Percentiles rank a stretch among this genome's conserved stretches.
Conservation (phyloP, 177 flowering plant species). For the Vitis hybrid region DNA sequence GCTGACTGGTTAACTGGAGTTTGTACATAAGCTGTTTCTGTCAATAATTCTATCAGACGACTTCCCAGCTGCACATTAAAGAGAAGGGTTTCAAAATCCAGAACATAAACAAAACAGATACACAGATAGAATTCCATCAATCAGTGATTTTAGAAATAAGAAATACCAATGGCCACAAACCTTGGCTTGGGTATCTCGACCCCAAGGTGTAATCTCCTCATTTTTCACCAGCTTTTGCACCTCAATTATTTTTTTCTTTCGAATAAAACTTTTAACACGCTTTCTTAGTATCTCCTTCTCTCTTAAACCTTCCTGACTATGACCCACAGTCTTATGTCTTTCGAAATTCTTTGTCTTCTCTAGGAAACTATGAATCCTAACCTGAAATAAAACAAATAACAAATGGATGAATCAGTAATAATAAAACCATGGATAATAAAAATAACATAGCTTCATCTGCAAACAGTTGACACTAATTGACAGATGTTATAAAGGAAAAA, state of each 20-base stretch:
- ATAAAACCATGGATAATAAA: neutral
- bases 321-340: constrained; percentile 26
- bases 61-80: constrained; percentile 74
- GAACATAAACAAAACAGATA: neutral
- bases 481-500: no score
- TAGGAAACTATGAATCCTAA: constrained; percentile 68
- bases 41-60: constrained; percentile 74
- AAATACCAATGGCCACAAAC: constrained; percentile 32
- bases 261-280: constrained; percentile 62
- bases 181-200: constrained; percentile 82
- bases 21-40: constrained; percentile 81
- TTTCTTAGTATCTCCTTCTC: constrained; percentile 52
- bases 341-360: constrained; percentile 54
- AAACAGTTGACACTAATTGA: neutral
- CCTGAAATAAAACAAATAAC: constrained; percentile 36
- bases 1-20: constrained; percentile 61
- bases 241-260: constrained; percentile 51
- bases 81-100: neutral
- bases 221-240: constrained; percentile 60
- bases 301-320: constrained; percentile 30
- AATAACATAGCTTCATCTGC: neutral
- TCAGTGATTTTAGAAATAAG: constrained; percentile 1
- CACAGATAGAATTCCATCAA: neutral
- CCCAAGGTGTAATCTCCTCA: constrained; percentile 65
- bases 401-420: neutral